Evolutionary conservation across 495 filamentous ascomycete species (phyloP), one percentile per base, ranked within the genome.

Genomic region (Apiosordaria backusii): DNA sequence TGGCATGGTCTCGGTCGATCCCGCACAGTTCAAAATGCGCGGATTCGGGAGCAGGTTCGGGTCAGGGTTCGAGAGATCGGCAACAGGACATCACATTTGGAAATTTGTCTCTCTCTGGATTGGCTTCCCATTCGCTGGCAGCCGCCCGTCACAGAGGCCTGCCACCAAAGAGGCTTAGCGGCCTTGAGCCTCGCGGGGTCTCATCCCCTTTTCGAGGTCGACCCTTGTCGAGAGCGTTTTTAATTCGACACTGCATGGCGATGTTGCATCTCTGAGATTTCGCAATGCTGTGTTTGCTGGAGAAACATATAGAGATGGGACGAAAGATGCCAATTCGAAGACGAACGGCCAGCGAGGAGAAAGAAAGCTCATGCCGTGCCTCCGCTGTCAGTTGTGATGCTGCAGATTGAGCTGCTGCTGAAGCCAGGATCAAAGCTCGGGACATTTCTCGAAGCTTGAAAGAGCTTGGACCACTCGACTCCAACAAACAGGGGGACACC

Each of bases 21-120:
- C 35, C 35, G 35, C 35, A 45, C 35, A 45, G 35, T 18, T 45
- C 35, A 9, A 7, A 15, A 15, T 45, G 35, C 35, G 35, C 35
- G 35, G 22, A 55, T 55, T 24, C 19, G 53, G 53, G 19, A 24
- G 53, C 19, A 57, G 18, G 53, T 57, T 57, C 35, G 35, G 35
- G 26, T 16, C 27, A 13, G 29, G 62, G 29, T 29, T 60, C 61
- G 66, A 62, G 63, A 66, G 72, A 76, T 76, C 72, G 62, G 65
- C 74, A 65, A 35, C 68, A 63, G 65, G 65, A 67, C 65, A 76
- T 76, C 72, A 76, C 72, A 72, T 40, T 66, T 70, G 71, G 72
- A 75, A 74, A 76, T 76, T 61, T 76, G 65, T 52, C 59, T 67
- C 53, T 25, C 59, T n/a, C 57, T 64, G 67, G 68, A 22, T 60